Percentiles rank a stretch among this genome's conserved stretches.
Evolutionary conservation across 805 yeast species (phyloP).

Genomic region (Metschnikowia proteae): DNA sequence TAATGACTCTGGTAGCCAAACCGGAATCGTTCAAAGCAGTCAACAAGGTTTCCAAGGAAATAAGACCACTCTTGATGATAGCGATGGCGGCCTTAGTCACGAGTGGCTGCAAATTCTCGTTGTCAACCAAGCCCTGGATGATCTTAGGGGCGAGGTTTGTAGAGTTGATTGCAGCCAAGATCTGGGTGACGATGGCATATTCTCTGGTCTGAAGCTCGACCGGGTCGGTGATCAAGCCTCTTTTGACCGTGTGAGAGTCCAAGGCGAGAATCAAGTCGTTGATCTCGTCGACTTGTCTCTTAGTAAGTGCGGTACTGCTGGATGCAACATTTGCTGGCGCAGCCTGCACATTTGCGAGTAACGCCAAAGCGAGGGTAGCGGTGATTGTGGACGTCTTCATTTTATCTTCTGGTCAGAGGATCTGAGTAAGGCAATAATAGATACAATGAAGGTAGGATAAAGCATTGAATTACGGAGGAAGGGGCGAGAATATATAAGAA

Average conservation of each 20-base stretch:
- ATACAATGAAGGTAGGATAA: neutral
- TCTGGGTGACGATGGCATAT: conserved; percentile 37
- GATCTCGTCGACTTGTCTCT: conserved; percentile 20
- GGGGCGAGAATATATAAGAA: conserved; percentile 2
- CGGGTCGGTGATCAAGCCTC: conserved; percentile 21
- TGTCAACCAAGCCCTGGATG: conserved; percentile 31
- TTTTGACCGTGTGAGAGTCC: conserved; percentile 28
- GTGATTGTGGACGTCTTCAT: conserved; percentile 17
- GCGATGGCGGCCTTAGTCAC: conserved; percentile 27
- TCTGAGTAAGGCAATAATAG: neutral
- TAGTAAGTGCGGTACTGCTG: conserved; percentile 10
- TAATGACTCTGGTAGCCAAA: conserved; percentile 34
- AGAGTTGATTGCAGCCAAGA: conserved; percentile 34
- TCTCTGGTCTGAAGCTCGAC: conserved; percentile 35
- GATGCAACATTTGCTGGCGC: conserved; percentile 17
- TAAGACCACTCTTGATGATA: conserved; percentile 29
- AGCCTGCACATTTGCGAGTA: conserved; percentile 15
- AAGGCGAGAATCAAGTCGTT: conserved; percentile 27
- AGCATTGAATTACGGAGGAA: neutral
- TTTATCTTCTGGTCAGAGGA: neutral
- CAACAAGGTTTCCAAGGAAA: conserved; percentile 36
- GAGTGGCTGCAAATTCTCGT: conserved; percentile 28
- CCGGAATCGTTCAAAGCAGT: conserved; percentile 42
- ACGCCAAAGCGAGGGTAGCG: conserved; percentile 18
- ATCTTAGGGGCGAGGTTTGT: conserved; percentile 37